Percentiles rank a stretch among this genome's conserved stretches.
phyloP scores from a whole-genome alignment of 192 early-diverging fungal species.

The Linnemannia schmuckeri region DNA sequence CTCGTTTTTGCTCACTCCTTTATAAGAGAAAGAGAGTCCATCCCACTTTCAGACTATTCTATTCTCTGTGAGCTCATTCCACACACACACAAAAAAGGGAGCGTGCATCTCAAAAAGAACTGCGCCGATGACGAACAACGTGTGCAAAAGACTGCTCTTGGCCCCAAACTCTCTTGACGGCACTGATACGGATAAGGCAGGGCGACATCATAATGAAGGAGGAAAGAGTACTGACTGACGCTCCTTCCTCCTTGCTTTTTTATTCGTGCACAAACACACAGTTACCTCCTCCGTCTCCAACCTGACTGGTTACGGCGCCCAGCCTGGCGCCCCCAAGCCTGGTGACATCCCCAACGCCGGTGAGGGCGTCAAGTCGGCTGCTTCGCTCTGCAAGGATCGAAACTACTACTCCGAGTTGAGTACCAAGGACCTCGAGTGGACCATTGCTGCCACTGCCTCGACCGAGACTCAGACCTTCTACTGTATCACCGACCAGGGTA shows the following conservation, averaged over 20 bases:
- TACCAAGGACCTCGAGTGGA: conserved; percentile 78
- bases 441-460: conserved; percentile 74
- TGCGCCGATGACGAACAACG: conserved; percentile 2
- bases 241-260: neutral
- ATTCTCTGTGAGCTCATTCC: neutral
- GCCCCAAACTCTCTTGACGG: no score
- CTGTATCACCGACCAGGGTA: conserved; percentile 77
- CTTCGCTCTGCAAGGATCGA: conserved; percentile 52
- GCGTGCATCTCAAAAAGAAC: neutral
- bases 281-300: conserved; percentile 34
- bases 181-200: neutral
- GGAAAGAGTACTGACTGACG: neutral
- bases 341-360: conserved; percentile 52
- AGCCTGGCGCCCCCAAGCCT: conserved; percentile 28
- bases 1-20: neutral
- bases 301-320: conserved; percentile 34
- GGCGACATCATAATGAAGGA: neutral
- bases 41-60: conserved; percentile 2
- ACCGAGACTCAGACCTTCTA: conserved; percentile 95
- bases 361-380: conserved; percentile 52
- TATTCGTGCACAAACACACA: neutral
- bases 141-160: neutral
- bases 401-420: conserved; percentile 64
- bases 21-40: neutral
- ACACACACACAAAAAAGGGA: neutral